Conservation (phyloP, 2,329 filamentous ascomycete genomes). For the Aspergillus udagawae region DNA sequence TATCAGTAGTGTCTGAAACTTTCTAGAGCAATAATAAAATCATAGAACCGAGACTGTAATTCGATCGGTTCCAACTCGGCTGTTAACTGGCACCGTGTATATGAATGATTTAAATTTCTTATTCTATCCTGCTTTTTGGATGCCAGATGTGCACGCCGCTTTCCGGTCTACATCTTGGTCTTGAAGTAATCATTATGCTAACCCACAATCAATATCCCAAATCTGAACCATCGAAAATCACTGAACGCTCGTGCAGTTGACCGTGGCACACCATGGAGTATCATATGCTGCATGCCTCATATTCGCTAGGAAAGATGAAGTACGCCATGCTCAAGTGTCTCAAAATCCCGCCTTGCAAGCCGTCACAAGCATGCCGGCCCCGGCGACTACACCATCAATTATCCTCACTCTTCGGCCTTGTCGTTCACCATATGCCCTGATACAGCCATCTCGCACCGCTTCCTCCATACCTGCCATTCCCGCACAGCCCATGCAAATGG, state of each 20-base stretch:
- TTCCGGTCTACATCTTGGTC: not conserved
- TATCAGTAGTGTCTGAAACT: not conserved
- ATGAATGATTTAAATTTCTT: not conserved
- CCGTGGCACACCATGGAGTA: not conserved
- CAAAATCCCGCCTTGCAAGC: slow-evolving; percentile 36
- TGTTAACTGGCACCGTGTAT: not conserved
- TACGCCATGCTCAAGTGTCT: not conserved
- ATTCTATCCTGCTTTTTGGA: not conserved
- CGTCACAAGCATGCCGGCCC: slow-evolving; percentile 32
- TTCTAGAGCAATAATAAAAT: not conserved
- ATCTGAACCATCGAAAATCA: not conserved
- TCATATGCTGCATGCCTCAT: not conserved
- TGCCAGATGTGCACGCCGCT: not conserved
- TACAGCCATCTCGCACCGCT: slow-evolving; percentile 66
- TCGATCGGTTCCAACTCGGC: not conserved
- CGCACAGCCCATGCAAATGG: slow-evolving; percentile 81
- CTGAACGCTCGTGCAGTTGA: not conserved
- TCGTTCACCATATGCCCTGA: slow-evolving; percentile 59
- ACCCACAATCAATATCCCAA: not conserved
- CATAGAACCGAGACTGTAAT: not conserved
- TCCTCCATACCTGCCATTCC: slow-evolving; percentile 85
- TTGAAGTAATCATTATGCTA: too few species aligned
- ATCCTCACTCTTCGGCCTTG: slow-evolving; percentile 61
- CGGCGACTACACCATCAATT: slow-evolving; percentile 62
- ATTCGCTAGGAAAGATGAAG: not conserved